Base-by-base conservation (phyloP, 2,329 filamentous ascomycete genomes). In the Zasmidium citrigriseum region DNA sequence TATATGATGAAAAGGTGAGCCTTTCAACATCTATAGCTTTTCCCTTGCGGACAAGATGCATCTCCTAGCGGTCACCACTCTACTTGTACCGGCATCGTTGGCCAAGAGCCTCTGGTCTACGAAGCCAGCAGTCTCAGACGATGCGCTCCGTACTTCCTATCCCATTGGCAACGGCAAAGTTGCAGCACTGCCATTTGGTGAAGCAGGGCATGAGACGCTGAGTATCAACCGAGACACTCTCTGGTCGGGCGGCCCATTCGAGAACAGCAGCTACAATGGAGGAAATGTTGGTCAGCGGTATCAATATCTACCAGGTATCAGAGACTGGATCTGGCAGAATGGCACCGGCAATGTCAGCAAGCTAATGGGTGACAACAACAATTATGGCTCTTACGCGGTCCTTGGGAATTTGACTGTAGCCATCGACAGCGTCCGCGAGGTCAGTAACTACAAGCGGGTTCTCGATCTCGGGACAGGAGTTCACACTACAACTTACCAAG, bases 241-340 rank as follows among this genome's bases (percentile, higher is more conserved):
- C 1, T 83, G 80, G 81, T 77, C 76, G 1, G 80, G 79, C 2
- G 81, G 81, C 0, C 80, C 80, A 0, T 83, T 83, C 56, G 73
- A 80, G 55, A 69, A 67, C 41, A 66, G 67, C 18, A 73, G 71
- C 55, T 82, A 83, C 62, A 75, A 69, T 0, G 80, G 81, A 16
- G 80, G 80, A 0, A 82, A 83, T 65, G 2, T 64, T 74, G 0
- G 70, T 73, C 2, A 51, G 24, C 23, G 44, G n/a, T 72, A 72
- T 1, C 60, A 70, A 4, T 71, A 72, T 25, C 60, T 83, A 0
- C 70, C 74, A 1, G 75, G 72, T 0, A 80, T 82, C 3, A 71
- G 79, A n/a, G 70, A 77, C 2, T 73, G 66, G 60, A 82, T 83
- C 16, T 83, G 81, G 46, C 65, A 76, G 18, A 80, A 82, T 52